These are phyloP conservation scores for Saturnispora serradocipensis DNA, from an alignment of 805 yeast genomes.

Conservation along the genomic window DNA sequence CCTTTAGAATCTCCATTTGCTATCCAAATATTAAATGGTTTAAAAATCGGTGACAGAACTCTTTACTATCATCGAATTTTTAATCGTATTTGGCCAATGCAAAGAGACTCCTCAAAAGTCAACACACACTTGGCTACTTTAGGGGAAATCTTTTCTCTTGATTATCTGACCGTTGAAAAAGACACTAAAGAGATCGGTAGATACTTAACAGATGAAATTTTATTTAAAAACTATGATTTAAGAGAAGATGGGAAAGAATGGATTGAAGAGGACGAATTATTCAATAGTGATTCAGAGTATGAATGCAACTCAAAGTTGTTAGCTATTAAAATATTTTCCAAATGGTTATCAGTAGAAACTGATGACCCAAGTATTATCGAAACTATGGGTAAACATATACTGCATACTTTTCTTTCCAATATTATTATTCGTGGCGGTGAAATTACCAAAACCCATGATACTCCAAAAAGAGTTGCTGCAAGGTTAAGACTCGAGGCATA, in stretches of 20 bases:
- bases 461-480: constrained; percentile 55
- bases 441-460: constrained; percentile 41
- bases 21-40: constrained; percentile 45
- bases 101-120: constrained; percentile 30
- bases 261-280: constrained; percentile 20
- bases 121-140: constrained; percentile 51
- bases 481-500: constrained; percentile 65
- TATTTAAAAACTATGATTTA: constrained; percentile 40
- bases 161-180: constrained; percentile 38
- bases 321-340: constrained; percentile 49
- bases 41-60: constrained; percentile 30
- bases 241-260: constrained; percentile 26
- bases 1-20: constrained; percentile 60
- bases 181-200: constrained; percentile 51
- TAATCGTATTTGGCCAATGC: constrained; percentile 41
- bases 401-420: constrained; percentile 56
- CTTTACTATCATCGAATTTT: constrained; percentile 32
- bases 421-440: constrained; percentile 75
- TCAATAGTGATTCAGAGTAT: constrained; percentile 8
- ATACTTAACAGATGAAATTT: constrained; percentile 49
- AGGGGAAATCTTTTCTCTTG: constrained; percentile 46
- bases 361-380: constrained; percentile 30
- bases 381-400: constrained; percentile 44
- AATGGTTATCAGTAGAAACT: constrained; percentile 38
- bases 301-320: constrained; percentile 23